Percentiles rank a stretch among this genome's conserved stretches.
These are phyloP conservation scores for Rhizomucor pusillus DNA, from an alignment of 371 early-diverging fungal genomes.

Conservation along the genomic window DNA sequence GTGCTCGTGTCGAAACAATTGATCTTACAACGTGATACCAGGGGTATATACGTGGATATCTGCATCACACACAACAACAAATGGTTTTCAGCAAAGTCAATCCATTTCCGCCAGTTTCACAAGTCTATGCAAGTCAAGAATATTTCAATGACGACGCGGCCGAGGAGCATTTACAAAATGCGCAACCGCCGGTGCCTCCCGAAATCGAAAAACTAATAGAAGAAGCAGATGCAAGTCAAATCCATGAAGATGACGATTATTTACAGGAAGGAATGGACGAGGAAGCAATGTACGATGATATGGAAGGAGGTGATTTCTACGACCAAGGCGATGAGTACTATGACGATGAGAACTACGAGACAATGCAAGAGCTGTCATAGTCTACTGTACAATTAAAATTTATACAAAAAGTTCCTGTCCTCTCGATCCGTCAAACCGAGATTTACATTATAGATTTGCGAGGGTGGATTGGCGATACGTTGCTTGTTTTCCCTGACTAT, in stretches of 20 bases:
- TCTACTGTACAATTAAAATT: too few relatives aligned
- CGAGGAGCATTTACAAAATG: conserved; percentile 6
- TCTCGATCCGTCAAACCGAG: too few relatives aligned
- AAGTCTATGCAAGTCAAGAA: conserved; percentile 16
- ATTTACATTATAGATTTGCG: too few relatives aligned
- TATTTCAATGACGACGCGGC: conserved; percentile 15
- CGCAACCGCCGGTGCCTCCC: conserved; percentile 8
- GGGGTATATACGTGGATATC: conserved; percentile 85
- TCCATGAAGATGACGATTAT: background rate
- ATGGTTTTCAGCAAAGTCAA: conserved; percentile 74
- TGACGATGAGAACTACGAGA: too few relatives aligned
- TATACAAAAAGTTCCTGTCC: too few relatives aligned
- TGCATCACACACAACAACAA: conserved; percentile 76
- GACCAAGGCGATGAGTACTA: too few relatives aligned
- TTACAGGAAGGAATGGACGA: background rate
- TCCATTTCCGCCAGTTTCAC: conserved; percentile 68
- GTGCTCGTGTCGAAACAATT: background rate
- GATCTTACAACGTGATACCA: conserved; percentile 15
- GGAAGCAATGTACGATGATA: background rate
- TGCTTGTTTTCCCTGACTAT: too few relatives aligned
- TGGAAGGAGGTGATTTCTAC: too few relatives aligned
- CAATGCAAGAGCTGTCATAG: too few relatives aligned
- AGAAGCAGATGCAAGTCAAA: conserved; percentile 1
- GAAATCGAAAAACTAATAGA: conserved; percentile 8
- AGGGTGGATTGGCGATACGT: too few relatives aligned